These are phyloP conservation scores for Eucalyptus polybractea DNA, from an alignment of 345 rosid species.

Conservation along the genomic window DNA sequence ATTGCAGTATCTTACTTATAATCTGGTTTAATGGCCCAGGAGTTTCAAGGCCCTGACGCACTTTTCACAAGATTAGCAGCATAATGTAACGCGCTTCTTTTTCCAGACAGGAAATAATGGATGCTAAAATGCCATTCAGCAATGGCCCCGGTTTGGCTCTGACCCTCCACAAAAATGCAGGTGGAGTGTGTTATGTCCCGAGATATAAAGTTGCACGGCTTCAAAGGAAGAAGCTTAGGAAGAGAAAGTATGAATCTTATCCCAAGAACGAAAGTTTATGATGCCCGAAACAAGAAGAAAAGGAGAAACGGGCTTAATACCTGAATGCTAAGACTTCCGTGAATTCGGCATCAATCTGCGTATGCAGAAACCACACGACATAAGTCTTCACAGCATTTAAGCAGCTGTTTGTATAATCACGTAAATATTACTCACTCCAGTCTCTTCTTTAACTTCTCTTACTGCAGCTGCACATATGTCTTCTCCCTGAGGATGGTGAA, in stretches of 20 bases:
- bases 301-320: conserved; percentile 12
- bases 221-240: background rate
- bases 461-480: conserved; percentile 61
- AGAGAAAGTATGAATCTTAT: background rate
- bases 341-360: conserved; percentile 78
- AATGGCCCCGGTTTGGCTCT: background rate
- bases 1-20: background rate
- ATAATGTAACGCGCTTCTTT: background rate
- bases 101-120: background rate
- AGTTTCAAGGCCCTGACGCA: background rate
- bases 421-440: conserved; percentile 44
- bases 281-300: background rate
- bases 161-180: background rate
- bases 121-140: background rate
- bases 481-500: conserved; percentile 50
- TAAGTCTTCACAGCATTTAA: background rate
- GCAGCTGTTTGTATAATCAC: background rate
- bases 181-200: background rate
- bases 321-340: conserved; percentile 72
- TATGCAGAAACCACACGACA: background rate
- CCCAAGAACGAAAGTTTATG: background rate
- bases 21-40: background rate
- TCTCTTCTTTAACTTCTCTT: conserved; percentile 94
- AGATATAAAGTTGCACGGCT: background rate
- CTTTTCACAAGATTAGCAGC: background rate